phyloP scores from a whole-genome alignment of 805 yeast species.

The Wickerhamomyces alni region DNA sequence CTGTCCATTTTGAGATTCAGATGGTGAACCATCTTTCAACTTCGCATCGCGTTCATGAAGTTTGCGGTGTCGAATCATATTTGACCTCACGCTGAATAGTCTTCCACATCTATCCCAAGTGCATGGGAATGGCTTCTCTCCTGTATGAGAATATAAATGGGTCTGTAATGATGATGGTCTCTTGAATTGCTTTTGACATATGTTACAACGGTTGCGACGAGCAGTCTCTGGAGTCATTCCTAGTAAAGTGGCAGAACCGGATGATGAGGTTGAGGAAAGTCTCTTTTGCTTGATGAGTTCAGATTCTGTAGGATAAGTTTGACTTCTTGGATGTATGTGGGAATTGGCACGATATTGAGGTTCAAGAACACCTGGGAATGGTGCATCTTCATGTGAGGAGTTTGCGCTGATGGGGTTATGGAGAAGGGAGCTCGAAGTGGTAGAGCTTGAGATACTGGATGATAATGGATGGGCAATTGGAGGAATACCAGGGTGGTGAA shows the following conservation, averaged over 20 bases:
- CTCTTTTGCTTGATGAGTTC: not conserved
- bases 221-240: conserved; percentile 41
- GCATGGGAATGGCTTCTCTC: conserved; percentile 70
- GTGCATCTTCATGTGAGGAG: conserved; percentile 12
- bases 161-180: conserved; percentile 80
- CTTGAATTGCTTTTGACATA: conserved; percentile 72
- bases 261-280: conserved; percentile 8
- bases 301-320: conserved; percentile 13
- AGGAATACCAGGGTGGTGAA: not conserved
- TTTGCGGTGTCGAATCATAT: conserved; percentile 73
- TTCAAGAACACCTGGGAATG: conserved; percentile 21
- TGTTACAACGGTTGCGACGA: conserved; percentile 37
- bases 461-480: not conserved
- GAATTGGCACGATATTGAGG: conserved; percentile 6
- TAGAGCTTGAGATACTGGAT: not conserved
- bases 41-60: conserved; percentile 42
- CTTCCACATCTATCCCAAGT: conserved; percentile 61
- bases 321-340: conserved; percentile 12
- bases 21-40: not conserved
- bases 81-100: conserved; percentile 68
- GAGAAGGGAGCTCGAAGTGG: not conserved
- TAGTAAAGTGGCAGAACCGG: conserved; percentile 12
- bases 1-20: not conserved
- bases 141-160: conserved; percentile 75
- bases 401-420: not conserved